These are phyloP conservation scores for Malassezia yamatoensis DNA, from an alignment of 1,284 basidiomycete genomes.

Conservation along the genomic window DNA sequence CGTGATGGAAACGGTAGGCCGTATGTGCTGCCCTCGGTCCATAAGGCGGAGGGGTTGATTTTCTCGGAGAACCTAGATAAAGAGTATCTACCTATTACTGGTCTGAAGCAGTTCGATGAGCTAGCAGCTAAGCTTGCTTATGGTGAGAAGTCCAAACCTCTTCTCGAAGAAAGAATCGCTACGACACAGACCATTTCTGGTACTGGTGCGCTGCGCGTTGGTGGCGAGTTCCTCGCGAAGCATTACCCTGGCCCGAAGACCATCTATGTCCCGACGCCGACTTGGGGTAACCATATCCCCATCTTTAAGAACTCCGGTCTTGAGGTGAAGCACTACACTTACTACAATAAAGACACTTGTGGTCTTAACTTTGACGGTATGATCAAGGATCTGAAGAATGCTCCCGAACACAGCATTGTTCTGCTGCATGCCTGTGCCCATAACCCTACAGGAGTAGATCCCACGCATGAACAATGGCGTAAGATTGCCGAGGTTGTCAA, in stretches of 20 bases:
- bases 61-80: slow-evolving; percentile 69
- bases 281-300: slow-evolving; percentile 92
- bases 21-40: slow-evolving; percentile 52
- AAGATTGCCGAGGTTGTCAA: slow-evolving; percentile 43
- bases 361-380: slow-evolving; percentile 48
- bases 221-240: slow-evolving; percentile 73
- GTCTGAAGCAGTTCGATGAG: slow-evolving; percentile 75
- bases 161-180: slow-evolving; percentile 63
- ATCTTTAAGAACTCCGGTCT: slow-evolving; percentile 71
- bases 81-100: slow-evolving; percentile 95
- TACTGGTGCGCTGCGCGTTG: slow-evolving; percentile 92
- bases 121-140: slow-evolving; percentile 86
- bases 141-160: slow-evolving; percentile 60
- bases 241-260: slow-evolving; percentile 79
- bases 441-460: slow-evolving; percentile 51
- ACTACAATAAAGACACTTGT: slow-evolving; percentile 49
- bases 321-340: slow-evolving; percentile 77
- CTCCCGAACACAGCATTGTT: slow-evolving; percentile 52
- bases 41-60: slow-evolving; percentile 78
- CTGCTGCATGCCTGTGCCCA: slow-evolving; percentile 55
- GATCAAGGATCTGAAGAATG: slow-evolving; percentile 47
- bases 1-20: slow-evolving; percentile 50
- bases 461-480: slow-evolving; percentile 46
- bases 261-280: slow-evolving; percentile 86
- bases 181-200: slow-evolving; percentile 94